Conservation (phyloP, 352 stramenopile species). For the Aphanomyces stellatus region DNA sequence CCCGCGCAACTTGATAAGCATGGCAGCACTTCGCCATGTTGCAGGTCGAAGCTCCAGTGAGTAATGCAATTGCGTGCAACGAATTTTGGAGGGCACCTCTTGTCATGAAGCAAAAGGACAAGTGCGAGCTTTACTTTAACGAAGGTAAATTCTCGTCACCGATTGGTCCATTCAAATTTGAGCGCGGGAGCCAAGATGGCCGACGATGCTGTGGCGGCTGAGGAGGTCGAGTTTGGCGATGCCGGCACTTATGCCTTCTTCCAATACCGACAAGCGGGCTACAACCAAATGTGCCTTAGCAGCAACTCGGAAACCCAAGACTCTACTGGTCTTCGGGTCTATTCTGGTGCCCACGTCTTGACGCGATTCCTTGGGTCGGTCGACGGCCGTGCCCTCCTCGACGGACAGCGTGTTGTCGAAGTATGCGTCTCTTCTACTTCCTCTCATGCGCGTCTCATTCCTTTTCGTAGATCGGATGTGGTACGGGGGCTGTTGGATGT, state of each 20-base stretch:
- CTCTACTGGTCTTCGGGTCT: slow-evolving; percentile 7
- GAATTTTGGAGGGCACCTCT: too few species aligned
- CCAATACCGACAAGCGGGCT: slow-evolving; percentile 1
- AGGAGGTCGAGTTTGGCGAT: slow-evolving; percentile 10
- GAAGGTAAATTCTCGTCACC: too few species aligned
- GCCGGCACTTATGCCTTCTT: slow-evolving; percentile 5
- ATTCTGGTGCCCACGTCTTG: slow-evolving; percentile 11
- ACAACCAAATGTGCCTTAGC: slow-evolving; percentile 13
- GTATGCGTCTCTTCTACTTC: neutral
- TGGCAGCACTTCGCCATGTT: too few species aligned
- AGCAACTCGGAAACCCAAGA: slow-evolving; percentile 1
- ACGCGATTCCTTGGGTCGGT: slow-evolving; percentile 5
- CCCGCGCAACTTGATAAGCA: too few species aligned
- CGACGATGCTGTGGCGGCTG: neutral
- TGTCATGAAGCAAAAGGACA: too few species aligned
- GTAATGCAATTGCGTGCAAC: too few species aligned
- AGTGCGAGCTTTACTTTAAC: too few species aligned
- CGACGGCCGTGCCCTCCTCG: neutral
- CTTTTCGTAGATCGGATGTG: slow-evolving; percentile 2
- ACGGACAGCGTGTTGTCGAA: neutral
- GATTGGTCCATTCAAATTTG: too few species aligned
- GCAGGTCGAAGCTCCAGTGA: too few species aligned
- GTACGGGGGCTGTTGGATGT: slow-evolving; percentile 1
- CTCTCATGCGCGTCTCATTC: neutral
- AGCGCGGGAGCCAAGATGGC: too few species aligned